Percentiles rank a stretch among this genome's conserved stretches.
Evolutionary conservation across 495 filamentous ascomycete species (phyloP).

Genomic region (Articulospora tetracladia): DNA sequence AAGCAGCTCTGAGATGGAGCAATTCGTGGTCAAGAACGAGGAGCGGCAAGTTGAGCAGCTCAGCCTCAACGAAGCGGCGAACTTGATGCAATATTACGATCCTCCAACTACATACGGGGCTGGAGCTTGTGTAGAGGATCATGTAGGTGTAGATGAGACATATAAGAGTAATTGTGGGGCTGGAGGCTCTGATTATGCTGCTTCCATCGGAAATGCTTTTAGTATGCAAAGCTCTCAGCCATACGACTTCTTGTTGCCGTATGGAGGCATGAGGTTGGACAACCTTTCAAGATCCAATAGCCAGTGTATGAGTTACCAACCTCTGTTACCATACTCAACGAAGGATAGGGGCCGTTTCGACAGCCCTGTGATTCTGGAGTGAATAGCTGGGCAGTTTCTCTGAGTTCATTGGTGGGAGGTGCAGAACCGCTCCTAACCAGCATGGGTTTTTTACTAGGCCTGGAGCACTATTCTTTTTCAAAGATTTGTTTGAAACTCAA

Average conservation of each 20-base stretch:
- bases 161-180: conserved; percentile 7
- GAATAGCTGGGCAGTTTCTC: not conserved
- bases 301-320: conserved; percentile 5
- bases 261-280: not conserved
- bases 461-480: no score
- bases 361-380: conserved; percentile 17
- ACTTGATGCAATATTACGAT: conserved; percentile 21
- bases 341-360: conserved; percentile 13
- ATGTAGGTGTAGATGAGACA: not conserved
- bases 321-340: not conserved
- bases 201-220: conserved; percentile 1
- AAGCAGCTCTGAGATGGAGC: not conserved
- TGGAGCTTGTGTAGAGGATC: not conserved
- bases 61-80: conserved; percentile 11
- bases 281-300: conserved; percentile 1
- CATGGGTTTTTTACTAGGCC: no score
- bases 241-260: conserved; percentile 3
- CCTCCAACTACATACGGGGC: not conserved
- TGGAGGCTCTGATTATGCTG: conserved; percentile 3
- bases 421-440: no score
- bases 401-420: no score
- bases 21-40: conserved; percentile 9
- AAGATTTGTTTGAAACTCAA: no score
- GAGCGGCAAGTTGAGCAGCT: not conserved
- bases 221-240: conserved; percentile 5